A percentile compares a stretch with the other conserved stretches of the same genome.
phyloP scores from a whole-genome alignment of 306 rosid genomes.

The Vigna radiata region DNA sequence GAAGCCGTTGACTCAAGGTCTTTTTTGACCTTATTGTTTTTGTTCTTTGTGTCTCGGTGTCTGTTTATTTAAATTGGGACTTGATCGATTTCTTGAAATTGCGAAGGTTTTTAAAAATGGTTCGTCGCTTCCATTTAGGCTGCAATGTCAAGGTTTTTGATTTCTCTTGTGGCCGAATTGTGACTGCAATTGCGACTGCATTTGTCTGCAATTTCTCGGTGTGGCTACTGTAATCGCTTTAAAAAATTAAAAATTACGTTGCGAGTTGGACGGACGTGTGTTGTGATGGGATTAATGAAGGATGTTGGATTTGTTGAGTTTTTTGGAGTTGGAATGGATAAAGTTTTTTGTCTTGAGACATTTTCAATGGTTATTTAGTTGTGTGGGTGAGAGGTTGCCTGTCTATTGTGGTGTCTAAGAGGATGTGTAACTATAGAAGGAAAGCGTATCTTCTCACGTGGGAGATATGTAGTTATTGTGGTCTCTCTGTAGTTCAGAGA shows the following conservation, averaged over 20 bases:
- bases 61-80: not conserved
- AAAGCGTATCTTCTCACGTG: not conserved
- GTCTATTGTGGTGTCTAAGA: not conserved
- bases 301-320: not conserved
- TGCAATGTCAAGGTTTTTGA: not conserved
- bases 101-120: not conserved
- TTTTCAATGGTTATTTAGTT: not conserved
- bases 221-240: not conserved
- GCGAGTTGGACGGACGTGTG: not conserved
- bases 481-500: not conserved
- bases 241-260: not conserved
- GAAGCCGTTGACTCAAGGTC: constrained; percentile 88
- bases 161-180: too few relatives aligned
- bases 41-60: not conserved
- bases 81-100: constrained; percentile 17
- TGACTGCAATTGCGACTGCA: not conserved
- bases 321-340: not conserved
- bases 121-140: not conserved
- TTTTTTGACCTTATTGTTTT: not conserved
- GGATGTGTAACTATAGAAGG: not conserved
- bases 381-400: constrained; percentile 19
- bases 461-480: constrained; percentile 20
- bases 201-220: not conserved
- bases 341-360: not conserved
- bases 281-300: constrained; percentile 21